Percentiles rank a stretch among this genome's conserved stretches.
Evolutionary conservation across 2,329 filamentous ascomycete genomes (phyloP).

Genomic region (Ceratocystis eucalypticola): DNA sequence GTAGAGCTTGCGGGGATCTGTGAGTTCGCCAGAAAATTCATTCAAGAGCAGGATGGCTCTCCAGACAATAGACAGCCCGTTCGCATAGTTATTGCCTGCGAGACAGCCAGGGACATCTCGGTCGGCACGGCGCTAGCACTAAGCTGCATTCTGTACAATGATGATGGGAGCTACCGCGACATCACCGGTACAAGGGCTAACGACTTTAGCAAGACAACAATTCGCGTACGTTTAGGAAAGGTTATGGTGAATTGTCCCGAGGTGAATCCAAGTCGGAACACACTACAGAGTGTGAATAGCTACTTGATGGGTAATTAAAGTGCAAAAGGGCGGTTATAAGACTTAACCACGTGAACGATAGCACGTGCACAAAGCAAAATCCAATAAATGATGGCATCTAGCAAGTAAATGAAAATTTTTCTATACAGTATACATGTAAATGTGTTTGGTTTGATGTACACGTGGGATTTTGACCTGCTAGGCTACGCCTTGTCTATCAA

Average conservation of each 20-base stretch:
- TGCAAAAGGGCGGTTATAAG: not conserved
- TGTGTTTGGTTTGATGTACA: not conserved
- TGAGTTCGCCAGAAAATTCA: slow-evolving; percentile 33
- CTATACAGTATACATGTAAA: not conserved
- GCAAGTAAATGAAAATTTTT: not conserved
- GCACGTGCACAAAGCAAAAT: no score
- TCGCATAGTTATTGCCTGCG: slow-evolving; percentile 50
- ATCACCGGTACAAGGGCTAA: slow-evolving; percentile 20
- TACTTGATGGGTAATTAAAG: slow-evolving; percentile 57
- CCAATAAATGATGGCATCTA: no score
- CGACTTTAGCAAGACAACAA: slow-evolving; percentile 56
- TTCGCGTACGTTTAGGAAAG: slow-evolving; percentile 65
- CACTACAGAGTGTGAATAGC: slow-evolving; percentile 81
- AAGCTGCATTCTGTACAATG: slow-evolving; percentile 58
- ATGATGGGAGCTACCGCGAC: slow-evolving; percentile 38
- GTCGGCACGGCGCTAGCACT: slow-evolving; percentile 65
- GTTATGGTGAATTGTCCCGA: slow-evolving; percentile 68
- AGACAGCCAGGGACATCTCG: slow-evolving; percentile 66
- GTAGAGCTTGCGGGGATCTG: slow-evolving; percentile 51
- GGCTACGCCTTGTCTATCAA: not conserved
- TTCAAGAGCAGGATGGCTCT: not conserved
- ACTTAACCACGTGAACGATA: no score
- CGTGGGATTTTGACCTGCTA: not conserved
- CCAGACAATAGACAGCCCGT: not conserved
- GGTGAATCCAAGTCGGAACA: slow-evolving; percentile 71